Evolutionary conservation across 768 basidiomycete species (phyloP), one percentile per base, ranked within the genome.

Genomic region (Roridomyces roridus): DNA sequence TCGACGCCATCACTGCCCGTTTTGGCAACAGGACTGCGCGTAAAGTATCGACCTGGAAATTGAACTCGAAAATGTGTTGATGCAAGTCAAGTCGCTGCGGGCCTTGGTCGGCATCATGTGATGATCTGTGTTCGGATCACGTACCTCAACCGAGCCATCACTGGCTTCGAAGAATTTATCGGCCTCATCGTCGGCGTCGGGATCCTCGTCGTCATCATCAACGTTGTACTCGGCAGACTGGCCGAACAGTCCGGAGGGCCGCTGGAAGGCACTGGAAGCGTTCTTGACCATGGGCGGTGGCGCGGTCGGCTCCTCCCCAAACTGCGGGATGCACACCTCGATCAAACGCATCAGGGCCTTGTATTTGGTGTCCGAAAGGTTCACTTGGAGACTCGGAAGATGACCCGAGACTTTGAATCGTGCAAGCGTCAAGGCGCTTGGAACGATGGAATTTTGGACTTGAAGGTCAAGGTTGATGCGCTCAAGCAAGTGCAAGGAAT

Each of bases 401-500:
- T 87, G 88, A 8, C 96, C 97, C 0, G 93, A 85, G 45, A 98
- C 80, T 71, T 95, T 98, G 81, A 98, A 91, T 35, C 90, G 83
- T 2, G 95, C 85, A 43, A 98, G 81, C 62, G 83, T 94, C 46
- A 89, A 78, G 14, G 86, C 91, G 47, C 85, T 85, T 0, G 93
- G 90, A 28, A 97, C 87, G 62, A 98, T 98, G 2, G 95, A 97
- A 67, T 90, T 96, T 66, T 97, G 92, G 17, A 97, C 85, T 67
- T 88, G 84, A 44, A 98, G 84, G 62, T 91, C 86, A 67, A 99
- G 88, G 71, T 87, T 96, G 67, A 94, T 93, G 42, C 93, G 85
- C 75, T 98, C 97, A 37, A 99, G 75, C 46, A 99, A 77, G 73
- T 98, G 97, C 15, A 97, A 80, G 26, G 83, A 80, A 68, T 85